Base-by-base conservation (phyloP, 345 rosid genomes). In the Cochlearia excelsa region DNA sequence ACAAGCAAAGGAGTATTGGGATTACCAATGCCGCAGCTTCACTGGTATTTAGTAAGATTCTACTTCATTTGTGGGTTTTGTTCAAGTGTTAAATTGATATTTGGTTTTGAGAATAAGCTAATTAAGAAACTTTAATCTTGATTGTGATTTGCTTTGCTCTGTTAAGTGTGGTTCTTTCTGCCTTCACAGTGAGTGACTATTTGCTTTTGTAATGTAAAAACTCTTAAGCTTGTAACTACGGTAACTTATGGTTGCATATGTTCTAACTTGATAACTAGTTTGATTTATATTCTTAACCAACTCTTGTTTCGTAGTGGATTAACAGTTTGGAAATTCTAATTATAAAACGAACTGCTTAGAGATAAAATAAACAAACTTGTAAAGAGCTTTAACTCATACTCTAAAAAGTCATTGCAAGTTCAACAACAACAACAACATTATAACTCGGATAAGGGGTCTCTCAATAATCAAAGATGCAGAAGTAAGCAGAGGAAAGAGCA, bases 1-100 rank as follows among this genome's bases (percentile, higher is more conserved):
- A 34, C 91, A 81, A 62, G 84, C 82, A 26, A 89, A 85, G 72
- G 84, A 89, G 60, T 87, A 89, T 42, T 89, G 99, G 97, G 97
- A 93, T 56, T 58, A 49, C 11, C 88, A 85, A 66, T 85, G 91
- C 51, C 77, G 83, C 27, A 77, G 89, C 30, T 85, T 92, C 75
- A 41, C 75, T 30, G 94, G 95, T 9, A 67, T 81, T 39, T 86
- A 75, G 23, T 33, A 33, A 33, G 74, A 45, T 72, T 4, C 53
- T 2, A 39, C 26, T 47, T 43, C 47, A 29, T 48, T 34, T 35
- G 30, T 59, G 61, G 9, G 28, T 46, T 45, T 6, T 37, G 5
- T 1, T 59, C 28, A 11, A 33, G 31, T 37, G 70, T 40, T 2
- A 37, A 42, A 23, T 3, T 5, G 1, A 37, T 37, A 3, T 16